phyloP scores from a whole-genome alignment of 2,329 filamentous ascomycete species.

The Fusarium sp. region DNA sequence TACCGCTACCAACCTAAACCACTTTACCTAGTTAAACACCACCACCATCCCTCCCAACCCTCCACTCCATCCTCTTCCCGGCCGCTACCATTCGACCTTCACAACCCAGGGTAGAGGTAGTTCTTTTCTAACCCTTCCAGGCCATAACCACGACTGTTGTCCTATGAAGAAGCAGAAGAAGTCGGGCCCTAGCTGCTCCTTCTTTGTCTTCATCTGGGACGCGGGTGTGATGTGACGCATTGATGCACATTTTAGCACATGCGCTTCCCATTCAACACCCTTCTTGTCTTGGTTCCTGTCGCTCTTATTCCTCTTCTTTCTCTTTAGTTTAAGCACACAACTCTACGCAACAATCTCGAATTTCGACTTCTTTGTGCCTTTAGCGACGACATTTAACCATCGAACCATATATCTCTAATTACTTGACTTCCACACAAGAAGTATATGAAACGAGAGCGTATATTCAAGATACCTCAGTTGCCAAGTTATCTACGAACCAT shows the following conservation, averaged over 20 bases:
- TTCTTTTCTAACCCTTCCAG: constrained; percentile 31
- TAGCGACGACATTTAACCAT: constrained; percentile 3
- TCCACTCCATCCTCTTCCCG: constrained; percentile 36
- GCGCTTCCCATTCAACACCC: constrained; percentile 29
- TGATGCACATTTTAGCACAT: constrained; percentile 42
- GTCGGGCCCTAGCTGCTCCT: constrained; percentile 25
- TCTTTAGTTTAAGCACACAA: constrained; percentile 24
- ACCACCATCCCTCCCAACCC: constrained; percentile 33
- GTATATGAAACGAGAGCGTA: constrained; percentile 10
- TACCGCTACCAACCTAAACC: constrained; percentile 23
- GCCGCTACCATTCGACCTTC: constrained; percentile 35
- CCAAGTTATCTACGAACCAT: constrained; percentile 26
- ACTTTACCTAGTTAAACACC: constrained; percentile 38
- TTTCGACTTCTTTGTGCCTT: constrained; percentile 2
- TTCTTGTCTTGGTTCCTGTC: constrained; percentile 37
- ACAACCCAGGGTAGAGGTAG: constrained; percentile 8
- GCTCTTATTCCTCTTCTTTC: constrained; percentile 36
- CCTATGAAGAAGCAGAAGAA: constrained; percentile 30
- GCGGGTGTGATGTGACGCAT: constrained; percentile 42
- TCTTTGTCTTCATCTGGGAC: constrained; percentile 38
- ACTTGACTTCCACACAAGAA: constrained; percentile 8
- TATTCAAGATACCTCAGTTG: constrained; percentile 14
- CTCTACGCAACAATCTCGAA: constrained; percentile 17
- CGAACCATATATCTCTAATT: constrained; percentile 7
- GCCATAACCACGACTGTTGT: constrained; percentile 25